Conservation (phyloP, 108 stramenopile genomes). For the Nitzschia sp. region DNA sequence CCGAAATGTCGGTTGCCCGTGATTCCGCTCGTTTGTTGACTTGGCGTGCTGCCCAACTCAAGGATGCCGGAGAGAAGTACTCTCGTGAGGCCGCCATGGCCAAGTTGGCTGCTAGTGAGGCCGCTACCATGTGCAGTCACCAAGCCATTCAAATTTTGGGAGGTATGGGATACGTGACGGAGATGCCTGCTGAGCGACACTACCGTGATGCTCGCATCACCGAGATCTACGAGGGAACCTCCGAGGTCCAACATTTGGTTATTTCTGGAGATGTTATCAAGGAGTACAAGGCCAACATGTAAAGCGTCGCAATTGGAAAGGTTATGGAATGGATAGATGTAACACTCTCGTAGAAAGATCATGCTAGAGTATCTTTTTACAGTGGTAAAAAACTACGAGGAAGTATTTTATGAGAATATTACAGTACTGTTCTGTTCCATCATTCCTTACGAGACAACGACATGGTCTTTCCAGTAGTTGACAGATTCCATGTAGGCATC, state of each 20-base stretch:
- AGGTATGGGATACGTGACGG: conserved; percentile 94
- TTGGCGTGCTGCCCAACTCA: conserved; percentile 91
- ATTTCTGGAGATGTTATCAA: conserved; percentile 93
- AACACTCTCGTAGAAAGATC: neutral
- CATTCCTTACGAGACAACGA: conserved; percentile 40
- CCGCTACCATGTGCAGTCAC: conserved; percentile 94
- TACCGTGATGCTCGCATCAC: conserved; percentile 98
- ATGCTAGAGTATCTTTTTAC: neutral
- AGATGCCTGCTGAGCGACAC: conserved; percentile 97
- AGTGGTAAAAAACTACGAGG: no score
- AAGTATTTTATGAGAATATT: no score
- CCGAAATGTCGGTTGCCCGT: conserved; percentile 79
- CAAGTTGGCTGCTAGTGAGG: conserved; percentile 92
- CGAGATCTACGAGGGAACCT: conserved; percentile 97
- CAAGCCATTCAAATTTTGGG: conserved; percentile 95
- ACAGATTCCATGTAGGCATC: conserved; percentile 82
- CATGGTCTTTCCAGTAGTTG: conserved; percentile 87
- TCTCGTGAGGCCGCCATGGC: conserved; percentile 97
- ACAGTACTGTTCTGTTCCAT: no score
- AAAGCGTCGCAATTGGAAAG: neutral
- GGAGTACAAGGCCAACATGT: conserved; percentile 69
- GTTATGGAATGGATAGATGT: neutral
- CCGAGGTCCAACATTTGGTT: conserved; percentile 94
- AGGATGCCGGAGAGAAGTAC: conserved; percentile 78
- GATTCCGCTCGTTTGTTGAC: conserved; percentile 94